These are phyloP conservation scores for Erucastrum elatum DNA, from an alignment of 345 rosid genomes.

Conservation along the genomic window DNA sequence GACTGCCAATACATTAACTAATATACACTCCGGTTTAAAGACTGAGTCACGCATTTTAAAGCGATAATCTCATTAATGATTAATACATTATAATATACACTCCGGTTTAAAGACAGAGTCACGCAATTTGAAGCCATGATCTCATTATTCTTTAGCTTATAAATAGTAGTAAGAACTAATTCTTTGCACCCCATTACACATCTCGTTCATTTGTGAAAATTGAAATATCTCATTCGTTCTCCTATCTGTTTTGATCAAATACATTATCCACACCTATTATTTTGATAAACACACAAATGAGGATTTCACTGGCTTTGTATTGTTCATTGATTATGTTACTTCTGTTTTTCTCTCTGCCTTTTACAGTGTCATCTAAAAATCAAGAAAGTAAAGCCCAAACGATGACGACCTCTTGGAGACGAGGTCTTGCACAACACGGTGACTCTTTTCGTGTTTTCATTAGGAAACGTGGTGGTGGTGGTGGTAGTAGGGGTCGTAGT, in stretches of 20 bases:
- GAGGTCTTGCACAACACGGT: constrained; percentile 15
- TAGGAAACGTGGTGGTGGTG: constrained; percentile 22
- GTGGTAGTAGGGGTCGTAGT: not conserved
- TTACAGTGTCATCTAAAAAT: not conserved
- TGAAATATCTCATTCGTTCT: not conserved
- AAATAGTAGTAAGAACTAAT: not conserved
- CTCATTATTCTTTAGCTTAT: not conserved
- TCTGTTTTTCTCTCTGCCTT: constrained; percentile 8
- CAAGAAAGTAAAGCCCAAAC: not conserved
- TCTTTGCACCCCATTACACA: not conserved
- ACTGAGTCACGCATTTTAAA: not conserved
- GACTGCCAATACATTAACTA: not conserved
- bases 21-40: not conserved
- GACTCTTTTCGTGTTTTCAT: constrained; percentile 25
- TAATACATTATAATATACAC: not conserved
- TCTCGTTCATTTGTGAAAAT: not conserved
- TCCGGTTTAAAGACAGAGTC: not conserved
- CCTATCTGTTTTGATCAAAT: not conserved
- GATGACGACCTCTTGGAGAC: not conserved
- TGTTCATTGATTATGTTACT: not conserved
- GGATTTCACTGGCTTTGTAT: not conserved
- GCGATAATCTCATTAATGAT: not conserved
- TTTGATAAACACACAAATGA: not conserved
- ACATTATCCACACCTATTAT: not conserved
- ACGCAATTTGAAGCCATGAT: not conserved